phyloP scores from a whole-genome alignment of 1,284 basidiomycete genomes.

The Athelia sp. region DNA sequence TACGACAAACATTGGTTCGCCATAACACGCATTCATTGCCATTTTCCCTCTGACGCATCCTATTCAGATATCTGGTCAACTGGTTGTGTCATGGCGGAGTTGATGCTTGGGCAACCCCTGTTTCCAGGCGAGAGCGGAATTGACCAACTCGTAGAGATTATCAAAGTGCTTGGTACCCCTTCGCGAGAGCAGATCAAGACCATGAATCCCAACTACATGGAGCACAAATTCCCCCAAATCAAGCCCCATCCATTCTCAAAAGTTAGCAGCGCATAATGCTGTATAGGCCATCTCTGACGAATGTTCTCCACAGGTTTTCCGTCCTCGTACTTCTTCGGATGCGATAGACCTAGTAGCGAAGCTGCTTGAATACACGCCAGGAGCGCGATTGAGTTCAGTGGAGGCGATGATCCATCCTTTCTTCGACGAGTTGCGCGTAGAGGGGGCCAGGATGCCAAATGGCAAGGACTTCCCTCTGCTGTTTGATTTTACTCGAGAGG shows the following conservation, averaged over 20 bases:
- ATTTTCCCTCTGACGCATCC: constrained; percentile 6
- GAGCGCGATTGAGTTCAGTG: constrained; percentile 85
- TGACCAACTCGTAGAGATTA: constrained; percentile 99
- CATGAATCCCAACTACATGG: constrained; percentile 99
- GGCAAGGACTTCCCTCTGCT: constrained; percentile 93
- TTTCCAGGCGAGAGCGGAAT: constrained; percentile 99
- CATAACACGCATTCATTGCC: neutral
- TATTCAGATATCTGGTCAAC: constrained; percentile 95
- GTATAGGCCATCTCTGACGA: constrained; percentile 10
- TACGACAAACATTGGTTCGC: constrained; percentile 97
- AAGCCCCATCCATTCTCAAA: constrained; percentile 96
- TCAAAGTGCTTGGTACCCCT: constrained; percentile 98
- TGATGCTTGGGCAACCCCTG: constrained; percentile 98
- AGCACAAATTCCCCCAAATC: constrained; percentile 99
- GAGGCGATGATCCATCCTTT: constrained; percentile 95
- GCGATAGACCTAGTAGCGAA: constrained; percentile 96
- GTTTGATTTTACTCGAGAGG: constrained; percentile 96
- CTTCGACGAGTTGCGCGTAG: constrained; percentile 92
- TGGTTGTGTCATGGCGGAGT: constrained; percentile 99
- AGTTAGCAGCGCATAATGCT: constrained; percentile 33
- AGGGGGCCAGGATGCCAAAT: constrained; percentile 92
- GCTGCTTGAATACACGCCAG: constrained; percentile 95
- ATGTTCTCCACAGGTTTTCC: constrained; percentile 75
- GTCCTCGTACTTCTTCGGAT: constrained; percentile 92
- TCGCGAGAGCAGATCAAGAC: constrained; percentile 99